Evolutionary conservation across 2,329 filamentous ascomycete genomes (phyloP), one percentile per base, ranked within the genome.

Genomic region (Ceratocystis eucalypticola): DNA sequence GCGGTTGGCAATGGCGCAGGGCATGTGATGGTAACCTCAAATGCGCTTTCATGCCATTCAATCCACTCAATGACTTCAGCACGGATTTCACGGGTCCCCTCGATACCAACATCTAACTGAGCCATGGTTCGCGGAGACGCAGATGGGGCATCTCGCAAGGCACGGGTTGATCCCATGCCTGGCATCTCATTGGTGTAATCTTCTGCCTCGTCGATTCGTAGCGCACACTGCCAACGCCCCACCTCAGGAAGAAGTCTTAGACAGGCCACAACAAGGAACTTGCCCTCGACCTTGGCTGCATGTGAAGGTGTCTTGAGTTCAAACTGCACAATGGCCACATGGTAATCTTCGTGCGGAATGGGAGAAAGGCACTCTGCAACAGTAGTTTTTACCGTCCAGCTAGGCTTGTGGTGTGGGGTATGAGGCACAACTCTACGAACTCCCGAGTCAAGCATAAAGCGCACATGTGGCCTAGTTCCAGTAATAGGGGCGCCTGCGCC

Each of bases 131-230:
- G 50, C 8, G 64, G 61, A 10, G 64, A 61, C 15, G 64, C 33
- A 17, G 55, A 25, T 10, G 30, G 30, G 8, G 66, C 45, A 50
- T 66, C 67, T 7, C 41, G 28, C 20, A 64, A 45, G 17, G 50
- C 61, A 3, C 64, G 64, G 15, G 57, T 61, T 10, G 55, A 44
- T 20, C 25, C 20, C 28, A 66, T 50, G 15, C 66, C 45, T 3
- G 67, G 67, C 67, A 68, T 66, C 30, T 68, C 67, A 33, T 65
- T 65, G 15, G 45, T 62, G 57, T 66, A 68, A n/a, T 66, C 67
- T 28, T 64, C 65, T 3, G 62, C 65, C 22, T 66, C 65, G 28
- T 66, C 65, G 33, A 68, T 62, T 25, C 65, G 67, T 37, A 68
- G 25, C 4, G 67, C 65, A 20, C 67, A 68, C 20, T 62, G 33